A percentile compares a stretch with the other conserved stretches of the same genome.
phyloP scores from a whole-genome alignment of 2,329 filamentous ascomycete species.

The Xylariales sp. region DNA sequence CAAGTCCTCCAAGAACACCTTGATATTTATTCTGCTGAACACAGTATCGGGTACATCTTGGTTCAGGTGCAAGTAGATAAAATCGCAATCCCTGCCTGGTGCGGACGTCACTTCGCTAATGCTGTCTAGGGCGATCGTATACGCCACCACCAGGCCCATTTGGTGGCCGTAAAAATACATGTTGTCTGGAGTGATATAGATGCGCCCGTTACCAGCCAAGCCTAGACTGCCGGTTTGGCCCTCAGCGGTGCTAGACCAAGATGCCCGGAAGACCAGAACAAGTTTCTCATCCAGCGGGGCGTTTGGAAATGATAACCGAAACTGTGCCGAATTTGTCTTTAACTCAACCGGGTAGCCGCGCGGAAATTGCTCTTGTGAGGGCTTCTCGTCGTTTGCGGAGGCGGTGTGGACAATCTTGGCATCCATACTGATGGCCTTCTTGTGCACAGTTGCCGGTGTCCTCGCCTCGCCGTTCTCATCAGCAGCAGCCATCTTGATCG shows the following conservation, averaged over 20 bases:
- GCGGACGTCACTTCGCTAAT: conserved; percentile 88
- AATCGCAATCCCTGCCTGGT: conserved; percentile 87
- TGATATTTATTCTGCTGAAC: conserved; percentile 76
- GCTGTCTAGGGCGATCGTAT: conserved; percentile 67
- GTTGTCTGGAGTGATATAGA: conserved; percentile 82
- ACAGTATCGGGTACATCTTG: conserved; percentile 60
- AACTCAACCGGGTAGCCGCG: conserved; percentile 76
- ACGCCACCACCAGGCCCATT: conserved; percentile 83
- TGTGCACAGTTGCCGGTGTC: conserved; percentile 25
- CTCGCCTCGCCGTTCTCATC: conserved; percentile 20
- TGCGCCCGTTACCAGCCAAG: conserved; percentile 66
- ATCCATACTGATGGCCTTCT: conserved; percentile 41
- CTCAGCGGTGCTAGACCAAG: conserved; percentile 62
- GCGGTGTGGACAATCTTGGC: conserved; percentile 22
- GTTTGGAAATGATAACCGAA: conserved; percentile 83
- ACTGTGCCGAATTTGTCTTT: conserved; percentile 85
- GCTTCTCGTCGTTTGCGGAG: conserved; percentile 21
- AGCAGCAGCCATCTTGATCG: conserved; percentile 24
- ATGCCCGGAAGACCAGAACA: conserved; percentile 87
- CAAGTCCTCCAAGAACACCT: conserved; percentile 87
- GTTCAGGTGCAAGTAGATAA: conserved; percentile 75
- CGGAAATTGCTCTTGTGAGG: conserved; percentile 56
- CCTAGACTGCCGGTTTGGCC: conserved; percentile 35
- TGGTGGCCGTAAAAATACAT: conserved; percentile 98
- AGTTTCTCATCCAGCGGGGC: conserved; percentile 75